Evolutionary conservation across 352 stramenopile genomes (phyloP).

Genomic region (Achlya hypogyna): DNA sequence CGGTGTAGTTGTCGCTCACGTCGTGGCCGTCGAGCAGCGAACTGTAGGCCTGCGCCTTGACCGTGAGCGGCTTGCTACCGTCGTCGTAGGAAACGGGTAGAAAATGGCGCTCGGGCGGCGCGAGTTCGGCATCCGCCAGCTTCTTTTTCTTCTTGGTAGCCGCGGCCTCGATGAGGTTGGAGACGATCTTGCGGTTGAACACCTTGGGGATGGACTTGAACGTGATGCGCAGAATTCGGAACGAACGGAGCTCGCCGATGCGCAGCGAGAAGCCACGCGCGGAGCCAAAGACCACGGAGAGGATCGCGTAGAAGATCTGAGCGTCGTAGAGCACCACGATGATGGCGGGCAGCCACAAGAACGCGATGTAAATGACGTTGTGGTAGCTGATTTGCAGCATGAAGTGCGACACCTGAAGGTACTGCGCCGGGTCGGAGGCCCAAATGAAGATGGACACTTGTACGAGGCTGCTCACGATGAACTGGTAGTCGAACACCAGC

Average conservation of each 20-base stretch:
- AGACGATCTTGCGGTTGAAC: slow-evolving; percentile 40
- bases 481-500: slow-evolving; percentile 95
- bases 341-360: slow-evolving; percentile 70
- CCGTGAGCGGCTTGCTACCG: slow-evolving; percentile 27
- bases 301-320: slow-evolving; percentile 77
- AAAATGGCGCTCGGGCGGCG: slow-evolving; percentile 52
- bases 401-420: slow-evolving; percentile 14
- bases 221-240: slow-evolving; percentile 68
- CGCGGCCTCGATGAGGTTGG: slow-evolving; percentile 20
- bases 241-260: slow-evolving; percentile 67
- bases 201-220: slow-evolving; percentile 44
- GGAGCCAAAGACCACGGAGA: slow-evolving; percentile 65
- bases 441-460: slow-evolving; percentile 94
- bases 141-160: slow-evolving; percentile 28
- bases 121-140: neutral
- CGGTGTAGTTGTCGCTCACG: neutral
- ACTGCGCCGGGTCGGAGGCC: slow-evolving; percentile 20
- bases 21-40: slow-evolving; percentile 24
- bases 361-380: slow-evolving; percentile 39
- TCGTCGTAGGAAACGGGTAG: slow-evolving; percentile 73
- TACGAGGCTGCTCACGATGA: slow-evolving; percentile 96
- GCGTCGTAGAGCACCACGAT: slow-evolving; percentile 83
- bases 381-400: slow-evolving; percentile 49
- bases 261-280: slow-evolving; percentile 68
- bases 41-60: slow-evolving; percentile 11